A percentile compares a stretch with the other conserved stretches of the same genome.
Conservation (phyloP, 805 yeast species). For the Candida silvicultrix region DNA sequence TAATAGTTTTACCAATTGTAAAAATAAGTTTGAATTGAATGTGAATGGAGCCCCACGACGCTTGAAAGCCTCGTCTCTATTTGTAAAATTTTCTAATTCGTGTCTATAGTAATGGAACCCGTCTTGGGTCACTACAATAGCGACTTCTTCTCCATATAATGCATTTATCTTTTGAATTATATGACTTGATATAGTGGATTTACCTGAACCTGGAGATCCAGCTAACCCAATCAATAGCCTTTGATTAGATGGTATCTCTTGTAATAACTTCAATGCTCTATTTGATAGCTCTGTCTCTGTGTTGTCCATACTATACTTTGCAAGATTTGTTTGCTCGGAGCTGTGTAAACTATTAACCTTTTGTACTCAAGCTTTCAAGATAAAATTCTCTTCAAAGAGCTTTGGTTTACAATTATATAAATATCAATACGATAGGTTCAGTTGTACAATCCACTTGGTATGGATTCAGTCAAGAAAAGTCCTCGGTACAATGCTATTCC, state of each 20-base stretch:
- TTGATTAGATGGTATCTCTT: conserved; percentile 3
- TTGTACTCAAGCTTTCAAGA: background rate
- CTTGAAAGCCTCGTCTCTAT: conserved; percentile 3
- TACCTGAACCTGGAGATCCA: conserved; percentile 12
- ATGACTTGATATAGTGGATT: conserved; percentile 6
- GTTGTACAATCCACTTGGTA: no score
- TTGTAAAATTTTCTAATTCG: background rate
- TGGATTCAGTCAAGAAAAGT: no score
- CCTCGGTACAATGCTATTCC: background rate
- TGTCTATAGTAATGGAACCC: conserved; percentile 3
- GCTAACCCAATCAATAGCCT: conserved; percentile 7
- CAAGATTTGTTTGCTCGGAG: no score
- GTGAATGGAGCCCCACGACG: conserved; percentile 5
- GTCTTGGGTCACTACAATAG: conserved; percentile 2
- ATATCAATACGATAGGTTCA: no score
- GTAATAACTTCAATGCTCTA: conserved; percentile 2
- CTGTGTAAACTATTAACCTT: no score
- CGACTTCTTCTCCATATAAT: background rate
- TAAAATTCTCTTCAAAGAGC: no score
- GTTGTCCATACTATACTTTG: conserved; percentile 7
- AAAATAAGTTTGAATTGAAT: background rate
- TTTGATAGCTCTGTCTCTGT: background rate
- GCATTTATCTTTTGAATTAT: conserved; percentile 3
- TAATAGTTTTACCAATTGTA: background rate
- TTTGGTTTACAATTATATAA: no score